Percentiles rank a stretch among this genome's conserved stretches.
These are phyloP conservation scores for Penicillium odoratum DNA, from an alignment of 495 filamentous ascomycete species.

Conservation along the genomic window DNA sequence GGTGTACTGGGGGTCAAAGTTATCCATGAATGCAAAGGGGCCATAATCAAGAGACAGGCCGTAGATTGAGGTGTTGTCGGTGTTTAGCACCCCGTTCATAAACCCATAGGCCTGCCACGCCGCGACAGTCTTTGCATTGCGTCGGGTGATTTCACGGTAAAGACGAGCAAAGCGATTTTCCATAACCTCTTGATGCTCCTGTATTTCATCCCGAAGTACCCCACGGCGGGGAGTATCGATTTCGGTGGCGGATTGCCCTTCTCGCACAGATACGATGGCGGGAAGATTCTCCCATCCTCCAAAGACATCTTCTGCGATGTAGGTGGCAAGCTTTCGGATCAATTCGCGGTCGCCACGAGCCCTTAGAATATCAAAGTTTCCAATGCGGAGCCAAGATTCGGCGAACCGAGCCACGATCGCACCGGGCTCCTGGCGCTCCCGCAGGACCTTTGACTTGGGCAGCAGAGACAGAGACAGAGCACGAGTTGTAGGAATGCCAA, in stretches of 20 bases:
- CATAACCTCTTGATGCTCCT: constrained; percentile 62
- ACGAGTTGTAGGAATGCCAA: constrained; percentile 82
- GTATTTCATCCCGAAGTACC: constrained; percentile 54
- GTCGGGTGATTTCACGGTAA: constrained; percentile 82
- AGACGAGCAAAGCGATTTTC: constrained; percentile 86
- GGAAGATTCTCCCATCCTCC: constrained; percentile 81
- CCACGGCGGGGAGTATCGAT: constrained; percentile 45
- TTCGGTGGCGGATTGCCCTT: constrained; percentile 37
- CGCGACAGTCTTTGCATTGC: constrained; percentile 87
- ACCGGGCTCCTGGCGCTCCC: constrained; percentile 88
- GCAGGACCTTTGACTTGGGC: constrained; percentile 67
- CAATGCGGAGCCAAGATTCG: constrained; percentile 87
- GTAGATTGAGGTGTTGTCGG: constrained; percentile 91
- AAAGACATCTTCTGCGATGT: constrained; percentile 82
- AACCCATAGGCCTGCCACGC: constrained; percentile 97
- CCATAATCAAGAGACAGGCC: constrained; percentile 92
- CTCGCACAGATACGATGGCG: constrained; percentile 37
- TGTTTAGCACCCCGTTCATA: constrained; percentile 96
- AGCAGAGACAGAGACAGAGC: constrained; percentile 79
- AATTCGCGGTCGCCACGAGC: constrained; percentile 75
- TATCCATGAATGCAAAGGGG: constrained; percentile 94
- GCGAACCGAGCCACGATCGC: constrained; percentile 91
- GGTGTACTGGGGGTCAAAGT: constrained; percentile 91
- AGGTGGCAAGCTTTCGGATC: constrained; percentile 72
- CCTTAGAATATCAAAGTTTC: constrained; percentile 87